A percentile compares a stretch with the other conserved stretches of the same genome.
Evolutionary conservation across 345 rosid genomes (phyloP).

Genomic region (Aquilaria sinensis): DNA sequence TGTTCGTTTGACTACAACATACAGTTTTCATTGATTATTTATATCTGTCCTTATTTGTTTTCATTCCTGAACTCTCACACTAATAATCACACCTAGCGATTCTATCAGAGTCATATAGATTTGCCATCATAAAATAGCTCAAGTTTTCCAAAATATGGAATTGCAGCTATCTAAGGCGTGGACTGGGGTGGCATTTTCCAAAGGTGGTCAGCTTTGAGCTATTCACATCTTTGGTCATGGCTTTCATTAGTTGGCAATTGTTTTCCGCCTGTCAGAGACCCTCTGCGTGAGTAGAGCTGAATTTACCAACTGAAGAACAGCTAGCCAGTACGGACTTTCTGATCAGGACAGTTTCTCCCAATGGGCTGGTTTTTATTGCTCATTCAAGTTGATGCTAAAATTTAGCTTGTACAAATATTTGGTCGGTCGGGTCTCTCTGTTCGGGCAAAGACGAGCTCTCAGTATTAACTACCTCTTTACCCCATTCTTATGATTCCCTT

Average conservation of each 20-base stretch:
- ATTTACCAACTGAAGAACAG: too few relatives aligned
- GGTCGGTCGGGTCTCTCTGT: too few relatives aligned
- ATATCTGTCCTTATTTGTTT: too few relatives aligned
- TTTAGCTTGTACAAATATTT: too few relatives aligned
- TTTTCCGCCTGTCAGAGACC: slow-evolving; percentile 85
- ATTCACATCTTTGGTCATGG: slow-evolving; percentile 74
- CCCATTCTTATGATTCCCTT: neutral
- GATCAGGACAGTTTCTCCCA: neutral
- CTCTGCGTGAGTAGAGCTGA: slow-evolving; percentile 37
- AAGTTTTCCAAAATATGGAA: slow-evolving; percentile 9
- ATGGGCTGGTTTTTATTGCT: neutral
- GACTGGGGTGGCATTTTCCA: slow-evolving; percentile 89
- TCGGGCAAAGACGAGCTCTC: too few relatives aligned
- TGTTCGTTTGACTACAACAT: neutral
- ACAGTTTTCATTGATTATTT: neutral
- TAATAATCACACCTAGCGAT: too few relatives aligned
- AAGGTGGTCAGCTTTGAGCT: slow-evolving; percentile 87
- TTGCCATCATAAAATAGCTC: too few relatives aligned
- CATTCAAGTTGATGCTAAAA: neutral
- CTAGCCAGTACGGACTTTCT: neutral
- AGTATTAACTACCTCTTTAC: too few relatives aligned
- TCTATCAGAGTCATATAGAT: too few relatives aligned
- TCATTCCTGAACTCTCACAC: too few relatives aligned
- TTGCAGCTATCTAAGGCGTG: slow-evolving; percentile 77
- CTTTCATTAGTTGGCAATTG: slow-evolving; percentile 89